Percentiles rank a stretch among this genome's conserved stretches.
Conservation (phyloP, 352 stramenopile genomes). For the Phytophthora quininea region DNA sequence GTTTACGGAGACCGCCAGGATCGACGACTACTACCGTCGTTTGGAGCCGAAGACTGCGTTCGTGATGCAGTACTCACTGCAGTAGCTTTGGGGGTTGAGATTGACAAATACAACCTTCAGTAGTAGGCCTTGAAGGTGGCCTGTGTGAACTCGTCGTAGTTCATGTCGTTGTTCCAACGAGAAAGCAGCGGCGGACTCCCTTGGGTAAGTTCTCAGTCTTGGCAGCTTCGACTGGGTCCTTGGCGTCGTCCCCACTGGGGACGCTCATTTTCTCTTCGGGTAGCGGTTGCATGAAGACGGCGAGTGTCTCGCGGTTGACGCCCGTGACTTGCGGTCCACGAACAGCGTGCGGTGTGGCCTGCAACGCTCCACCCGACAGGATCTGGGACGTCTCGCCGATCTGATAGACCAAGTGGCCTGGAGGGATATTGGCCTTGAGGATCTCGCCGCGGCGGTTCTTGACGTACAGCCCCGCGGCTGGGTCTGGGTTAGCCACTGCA, state of each 20-base stretch:
- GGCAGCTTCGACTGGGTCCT: constrained; percentile 44
- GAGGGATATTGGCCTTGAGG: constrained; percentile 88
- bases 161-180: constrained; percentile 88
- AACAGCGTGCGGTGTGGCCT: constrained; percentile 93
- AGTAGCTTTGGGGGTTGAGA: not conserved
- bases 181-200: constrained; percentile 81
- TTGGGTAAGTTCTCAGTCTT: constrained; percentile 79
- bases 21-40: constrained; percentile 74
- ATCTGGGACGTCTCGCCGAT: constrained; percentile 97
- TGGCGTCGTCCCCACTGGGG: constrained; percentile 42
- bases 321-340: constrained; percentile 72
- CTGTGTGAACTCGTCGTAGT: constrained; percentile 93
- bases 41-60: constrained; percentile 60
- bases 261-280: constrained; percentile 84
- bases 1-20: constrained; percentile 46
- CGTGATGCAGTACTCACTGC: constrained; percentile 48
- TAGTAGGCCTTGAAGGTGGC: constrained; percentile 94
- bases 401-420: constrained; percentile 92
- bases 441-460: constrained; percentile 90
- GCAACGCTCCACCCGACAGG: constrained; percentile 91
- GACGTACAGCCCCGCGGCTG: constrained; percentile 92
- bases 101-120: constrained; percentile 10
- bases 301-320: constrained; percentile 93
- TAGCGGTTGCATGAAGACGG: constrained; percentile 97
- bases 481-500: constrained; percentile 76